A percentile compares a stretch with the other conserved stretches of the same genome.
These are phyloP conservation scores for Rutstroemia sp. DNA, from an alignment of 2,329 filamentous ascomycete genomes.

Conservation along the genomic window DNA sequence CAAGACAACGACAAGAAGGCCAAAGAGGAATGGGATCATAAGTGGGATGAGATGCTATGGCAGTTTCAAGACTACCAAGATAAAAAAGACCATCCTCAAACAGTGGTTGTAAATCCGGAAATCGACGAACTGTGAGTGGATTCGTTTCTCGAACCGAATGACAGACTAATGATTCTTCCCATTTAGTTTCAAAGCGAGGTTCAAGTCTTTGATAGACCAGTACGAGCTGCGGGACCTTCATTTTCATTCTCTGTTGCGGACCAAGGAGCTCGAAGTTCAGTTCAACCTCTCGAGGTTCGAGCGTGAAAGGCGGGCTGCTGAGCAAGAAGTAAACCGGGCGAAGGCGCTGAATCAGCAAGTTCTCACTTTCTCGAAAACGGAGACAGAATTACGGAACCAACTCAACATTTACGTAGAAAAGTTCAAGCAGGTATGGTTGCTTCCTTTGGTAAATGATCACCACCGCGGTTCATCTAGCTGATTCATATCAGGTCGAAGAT, in stretches of 20 bases:
- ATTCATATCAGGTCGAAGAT: slow-evolving; percentile 78
- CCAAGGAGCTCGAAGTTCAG: slow-evolving; percentile 93
- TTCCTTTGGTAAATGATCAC: background rate
- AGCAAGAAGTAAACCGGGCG: slow-evolving; percentile 71
- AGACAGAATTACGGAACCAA: slow-evolving; percentile 87
- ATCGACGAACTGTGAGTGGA: slow-evolving; percentile 70
- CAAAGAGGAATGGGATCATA: slow-evolving; percentile 75
- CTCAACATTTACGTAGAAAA: slow-evolving; percentile 98
- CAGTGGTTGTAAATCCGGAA: slow-evolving; percentile 75
- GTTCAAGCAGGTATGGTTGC: slow-evolving; percentile 83
- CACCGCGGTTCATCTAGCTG: slow-evolving; percentile 25
- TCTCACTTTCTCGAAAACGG: slow-evolving; percentile 91
- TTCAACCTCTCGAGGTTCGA: slow-evolving; percentile 85
- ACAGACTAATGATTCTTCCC: slow-evolving; percentile 33
- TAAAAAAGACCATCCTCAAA: slow-evolving; percentile 75
- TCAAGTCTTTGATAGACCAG: slow-evolving; percentile 93
- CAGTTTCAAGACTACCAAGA: slow-evolving; percentile 86
- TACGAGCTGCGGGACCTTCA: slow-evolving; percentile 93
- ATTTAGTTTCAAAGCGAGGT: slow-evolving; percentile 70
- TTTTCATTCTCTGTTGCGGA: slow-evolving; percentile 84
- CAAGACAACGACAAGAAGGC: slow-evolving; percentile 80
- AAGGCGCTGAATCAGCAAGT: slow-evolving; percentile 86
- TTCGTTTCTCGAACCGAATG: slow-evolving; percentile 7
- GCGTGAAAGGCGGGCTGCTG: slow-evolving; percentile 80
- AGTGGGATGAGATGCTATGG: slow-evolving; percentile 70